Conservation (phyloP, 495 filamentous ascomycete species). For the Daldinia vernicosa region DNA sequence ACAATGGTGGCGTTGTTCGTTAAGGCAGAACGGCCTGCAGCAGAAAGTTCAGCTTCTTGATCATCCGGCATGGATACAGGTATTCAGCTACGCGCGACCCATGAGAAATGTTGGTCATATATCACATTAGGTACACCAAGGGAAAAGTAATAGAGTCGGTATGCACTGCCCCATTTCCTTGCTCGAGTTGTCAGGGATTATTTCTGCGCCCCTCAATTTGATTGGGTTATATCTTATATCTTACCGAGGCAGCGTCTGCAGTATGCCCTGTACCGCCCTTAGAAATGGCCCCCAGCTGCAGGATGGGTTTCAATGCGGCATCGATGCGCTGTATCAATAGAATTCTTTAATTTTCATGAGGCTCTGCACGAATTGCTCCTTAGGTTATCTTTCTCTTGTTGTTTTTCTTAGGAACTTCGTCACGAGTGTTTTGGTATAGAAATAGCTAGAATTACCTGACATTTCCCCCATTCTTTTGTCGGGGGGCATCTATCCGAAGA, state of each 20-base stretch:
- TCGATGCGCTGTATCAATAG: not conserved
- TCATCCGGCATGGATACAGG: not conserved
- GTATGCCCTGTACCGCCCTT: not conserved
- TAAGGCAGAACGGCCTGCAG: slow-evolving; percentile 32
- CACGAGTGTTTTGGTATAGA: not conserved
- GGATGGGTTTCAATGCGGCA: not conserved
- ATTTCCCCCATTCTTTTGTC: not conserved
- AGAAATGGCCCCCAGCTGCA: not conserved
- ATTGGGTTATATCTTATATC: not conserved
- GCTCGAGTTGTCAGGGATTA: not conserved
- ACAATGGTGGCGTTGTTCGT: slow-evolving; percentile 43
- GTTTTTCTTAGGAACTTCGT: not conserved
- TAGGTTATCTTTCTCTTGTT: not conserved
- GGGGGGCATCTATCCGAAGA: not conserved
- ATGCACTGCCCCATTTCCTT: not conserved
- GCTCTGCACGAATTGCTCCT: not conserved
- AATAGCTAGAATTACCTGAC: not conserved
- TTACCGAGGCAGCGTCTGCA: not conserved
- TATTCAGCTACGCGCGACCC: not conserved
- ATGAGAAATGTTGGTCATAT: not conserved
- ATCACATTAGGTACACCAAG: not conserved
- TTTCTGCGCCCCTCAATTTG: not conserved
- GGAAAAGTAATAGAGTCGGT: not conserved
- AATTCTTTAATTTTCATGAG: not conserved
- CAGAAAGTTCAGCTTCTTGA: not conserved